These are phyloP conservation scores for Biscutella laevigata DNA, from an alignment of 441 rosid genomes.

Conservation along the genomic window DNA sequence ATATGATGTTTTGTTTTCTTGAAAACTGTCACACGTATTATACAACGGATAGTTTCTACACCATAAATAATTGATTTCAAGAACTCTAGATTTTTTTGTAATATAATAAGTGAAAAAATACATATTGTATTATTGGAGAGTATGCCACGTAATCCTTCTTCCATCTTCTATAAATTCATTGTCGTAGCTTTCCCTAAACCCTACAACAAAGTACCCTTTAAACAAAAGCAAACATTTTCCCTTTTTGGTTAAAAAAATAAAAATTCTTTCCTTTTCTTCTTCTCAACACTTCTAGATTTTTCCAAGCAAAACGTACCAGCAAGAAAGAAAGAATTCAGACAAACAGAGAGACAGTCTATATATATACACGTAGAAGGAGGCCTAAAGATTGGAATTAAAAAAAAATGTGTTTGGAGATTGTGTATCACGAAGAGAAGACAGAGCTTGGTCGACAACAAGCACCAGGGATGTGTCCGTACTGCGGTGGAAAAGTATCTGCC, in stretches of 20 bases:
- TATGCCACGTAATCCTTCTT: constrained; percentile 18
- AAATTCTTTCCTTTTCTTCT: background rate
- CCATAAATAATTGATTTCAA: background rate
- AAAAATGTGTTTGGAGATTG: constrained; percentile 45
- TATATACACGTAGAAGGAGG: background rate
- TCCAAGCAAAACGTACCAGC: constrained; percentile 2
- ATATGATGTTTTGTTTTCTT: background rate
- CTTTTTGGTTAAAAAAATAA: background rate
- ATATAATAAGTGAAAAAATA: background rate
- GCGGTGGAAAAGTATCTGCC: constrained; percentile 67
- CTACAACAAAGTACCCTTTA: constrained; percentile 14
- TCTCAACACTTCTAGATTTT: constrained; percentile 17
- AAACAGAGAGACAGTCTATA: background rate
- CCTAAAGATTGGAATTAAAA: background rate
- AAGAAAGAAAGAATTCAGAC: background rate
- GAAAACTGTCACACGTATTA: background rate
- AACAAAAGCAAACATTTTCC: background rate
- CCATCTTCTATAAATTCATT: constrained; percentile 20
- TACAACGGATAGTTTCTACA: constrained; percentile 1
- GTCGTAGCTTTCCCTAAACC: constrained; percentile 15
- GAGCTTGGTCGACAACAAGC: constrained; percentile 65
- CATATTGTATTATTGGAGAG: background rate
- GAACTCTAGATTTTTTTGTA: background rate
- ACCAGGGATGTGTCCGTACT: constrained; percentile 67
- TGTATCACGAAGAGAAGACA: constrained; percentile 44